Evolutionary conservation across 305 asterid species (phyloP), one percentile per base, ranked within the genome.

Genomic region (Coffea humblotiana): DNA sequence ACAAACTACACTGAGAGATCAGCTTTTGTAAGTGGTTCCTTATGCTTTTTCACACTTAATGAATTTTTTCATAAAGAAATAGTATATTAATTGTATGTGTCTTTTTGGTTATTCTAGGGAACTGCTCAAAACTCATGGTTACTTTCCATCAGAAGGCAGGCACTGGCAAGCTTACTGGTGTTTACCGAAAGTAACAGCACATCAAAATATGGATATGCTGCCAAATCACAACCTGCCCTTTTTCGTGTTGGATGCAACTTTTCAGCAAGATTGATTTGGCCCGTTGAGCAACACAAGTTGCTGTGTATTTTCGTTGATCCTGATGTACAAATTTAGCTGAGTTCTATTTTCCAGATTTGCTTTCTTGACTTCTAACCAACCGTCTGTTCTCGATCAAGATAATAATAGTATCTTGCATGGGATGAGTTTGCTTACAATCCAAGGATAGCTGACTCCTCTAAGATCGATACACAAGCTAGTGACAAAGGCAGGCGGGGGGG

Each of bases 41-140:
- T 70, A 3, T 45, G 11, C 23, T 18, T 60, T 29, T n/a, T 11
- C 43, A 29, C 16, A 25, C 15, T 27, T 18, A n/a, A 23, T 48
- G 43, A 27, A 8, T 6, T 40, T 49, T 66, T 63, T 13, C 6
- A 40, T 48, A 21, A 35, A 23, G 6, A n/a, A 12, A 2, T 10
- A 43, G 49, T 48, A 63, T 43, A 77, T 70, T 60, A 47, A 78
- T n/a, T 21, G 1, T 43, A 7, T 63, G 8, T 27, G 7, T 72
- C 60, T 15, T 45, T 56, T 72, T 6, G 21, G 61, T 63, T 85
- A 37, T 25, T 52, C 67, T 32, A 93, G 97, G 93, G 94, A 88
- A 79, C n/a, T 94, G 98, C 83, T 91, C 96, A n/a, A 89, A 80
- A 47, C 80, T 91, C 70, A 94, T 94, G 98, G 94, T 83, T 60